Evolutionary conservation across 805 yeast genomes (phyloP).

Genomic region (Alloascoidea hylecoeti): DNA sequence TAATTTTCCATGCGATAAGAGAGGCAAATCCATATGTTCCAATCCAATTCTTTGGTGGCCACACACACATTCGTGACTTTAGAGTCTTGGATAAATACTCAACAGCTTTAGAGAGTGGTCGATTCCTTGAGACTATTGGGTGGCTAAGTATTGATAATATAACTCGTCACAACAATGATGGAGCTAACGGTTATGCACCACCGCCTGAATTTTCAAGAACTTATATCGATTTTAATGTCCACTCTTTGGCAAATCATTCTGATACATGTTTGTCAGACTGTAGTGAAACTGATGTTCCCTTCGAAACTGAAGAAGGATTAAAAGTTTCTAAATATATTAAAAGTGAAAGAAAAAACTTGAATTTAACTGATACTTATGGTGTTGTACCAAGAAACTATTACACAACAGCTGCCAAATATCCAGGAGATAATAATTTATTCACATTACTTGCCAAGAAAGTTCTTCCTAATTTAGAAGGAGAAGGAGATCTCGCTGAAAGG

Average conservation of each 20-base stretch:
- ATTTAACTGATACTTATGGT: slow-evolving; percentile 45
- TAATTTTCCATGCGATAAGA: slow-evolving; percentile 38
- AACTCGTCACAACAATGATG: slow-evolving; percentile 7
- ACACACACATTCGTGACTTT: slow-evolving; percentile 84
- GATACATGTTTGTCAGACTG: slow-evolving; percentile 10
- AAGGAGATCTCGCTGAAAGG: slow-evolving; percentile 11
- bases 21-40: slow-evolving; percentile 39
- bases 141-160: slow-evolving; percentile 47
- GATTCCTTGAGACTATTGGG: slow-evolving; percentile 91
- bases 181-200: slow-evolving; percentile 7
- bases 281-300: slow-evolving; percentile 14
- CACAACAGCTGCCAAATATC: slow-evolving; percentile 52
- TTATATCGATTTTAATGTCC: slow-evolving; percentile 71
- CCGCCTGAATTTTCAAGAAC: slow-evolving; percentile 33
- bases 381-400: slow-evolving; percentile 52
- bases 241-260: slow-evolving; percentile 58
- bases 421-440: slow-evolving; percentile 42
- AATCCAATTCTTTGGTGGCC: slow-evolving; percentile 90
- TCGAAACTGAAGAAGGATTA: slow-evolving; percentile 44
- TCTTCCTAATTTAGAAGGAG: slow-evolving; percentile 29
- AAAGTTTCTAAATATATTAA: slow-evolving; percentile 29
- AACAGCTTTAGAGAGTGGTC: slow-evolving; percentile 81
- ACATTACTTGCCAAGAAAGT: slow-evolving; percentile 42
- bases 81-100: slow-evolving; percentile 48
- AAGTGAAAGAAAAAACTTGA: slow-evolving; percentile 28